Evolutionary conservation across 768 basidiomycete genomes (phyloP).

Genomic region (Terana coerulea): DNA sequence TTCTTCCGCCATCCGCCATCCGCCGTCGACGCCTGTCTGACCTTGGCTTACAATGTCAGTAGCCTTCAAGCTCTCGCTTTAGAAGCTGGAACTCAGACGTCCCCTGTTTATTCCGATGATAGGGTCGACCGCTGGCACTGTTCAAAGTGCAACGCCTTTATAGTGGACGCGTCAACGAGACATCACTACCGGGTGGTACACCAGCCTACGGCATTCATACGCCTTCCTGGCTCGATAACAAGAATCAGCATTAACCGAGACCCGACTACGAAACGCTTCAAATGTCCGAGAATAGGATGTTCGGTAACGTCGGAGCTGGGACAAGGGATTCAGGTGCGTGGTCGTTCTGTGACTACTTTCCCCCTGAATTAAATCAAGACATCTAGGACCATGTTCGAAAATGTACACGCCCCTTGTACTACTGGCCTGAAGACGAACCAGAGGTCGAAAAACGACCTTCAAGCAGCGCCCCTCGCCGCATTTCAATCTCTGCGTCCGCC

Average conservation of each 20-base stretch:
- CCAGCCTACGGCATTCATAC: neutral
- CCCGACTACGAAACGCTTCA: neutral
- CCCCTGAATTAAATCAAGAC: too few relatives aligned
- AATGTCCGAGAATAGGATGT: conserved; percentile 2
- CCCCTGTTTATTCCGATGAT: too few relatives aligned
- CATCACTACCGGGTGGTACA: conserved; percentile 1
- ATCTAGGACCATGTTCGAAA: neutral
- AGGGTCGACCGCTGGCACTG: conserved; percentile 2
- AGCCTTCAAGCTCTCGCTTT: too few relatives aligned
- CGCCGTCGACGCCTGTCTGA: too few relatives aligned
- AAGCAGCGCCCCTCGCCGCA: neutral
- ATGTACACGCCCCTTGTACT: neutral
- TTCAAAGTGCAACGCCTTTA: neutral
- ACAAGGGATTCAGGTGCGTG: neutral
- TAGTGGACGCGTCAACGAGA: neutral
- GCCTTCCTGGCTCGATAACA: neutral
- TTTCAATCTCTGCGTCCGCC: neutral
- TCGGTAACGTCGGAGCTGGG: neutral
- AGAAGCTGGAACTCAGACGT: too few relatives aligned
- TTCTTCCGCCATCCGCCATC: too few relatives aligned
- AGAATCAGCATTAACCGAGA: neutral
- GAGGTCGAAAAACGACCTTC: neutral
- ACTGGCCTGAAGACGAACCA: neutral
- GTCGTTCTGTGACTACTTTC: neutral
- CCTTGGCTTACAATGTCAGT: too few relatives aligned